These are phyloP conservation scores for Auxenochlorella pyrenoidosa DNA, from an alignment of 139 green algal species.

Conservation along the genomic window DNA sequence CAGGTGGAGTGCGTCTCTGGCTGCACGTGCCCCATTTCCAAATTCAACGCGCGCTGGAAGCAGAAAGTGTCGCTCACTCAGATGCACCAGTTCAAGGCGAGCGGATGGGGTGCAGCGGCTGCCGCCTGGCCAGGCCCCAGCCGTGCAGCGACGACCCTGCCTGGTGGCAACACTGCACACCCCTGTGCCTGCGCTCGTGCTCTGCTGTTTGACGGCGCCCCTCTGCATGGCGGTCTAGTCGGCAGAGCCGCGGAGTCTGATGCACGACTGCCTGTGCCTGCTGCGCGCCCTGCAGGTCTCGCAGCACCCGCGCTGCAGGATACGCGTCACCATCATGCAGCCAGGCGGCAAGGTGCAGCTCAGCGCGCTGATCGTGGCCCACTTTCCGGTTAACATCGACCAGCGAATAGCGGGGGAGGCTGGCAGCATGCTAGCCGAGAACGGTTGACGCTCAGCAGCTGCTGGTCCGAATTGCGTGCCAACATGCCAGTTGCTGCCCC, in stretches of 20 bases:
- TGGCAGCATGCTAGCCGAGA: not conserved
- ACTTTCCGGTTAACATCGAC: not conserved
- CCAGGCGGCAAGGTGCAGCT: conserved; percentile 11
- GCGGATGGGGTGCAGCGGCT: no score
- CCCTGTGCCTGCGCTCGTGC: no score
- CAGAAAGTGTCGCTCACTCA: not conserved
- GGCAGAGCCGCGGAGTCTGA: not conserved
- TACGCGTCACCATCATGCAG: not conserved
- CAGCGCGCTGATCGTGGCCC: not conserved
- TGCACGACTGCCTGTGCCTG: not conserved
- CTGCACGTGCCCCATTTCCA: not conserved
- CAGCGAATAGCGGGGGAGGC: conserved; percentile 1
- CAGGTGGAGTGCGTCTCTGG: not conserved
- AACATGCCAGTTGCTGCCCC: no score
- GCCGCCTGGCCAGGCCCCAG: not conserved
- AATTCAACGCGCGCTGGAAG: not conserved
- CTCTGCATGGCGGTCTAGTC: not conserved
- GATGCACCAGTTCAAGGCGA: conserved; percentile 9
- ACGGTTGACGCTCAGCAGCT: not conserved
- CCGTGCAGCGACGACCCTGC: not conserved
- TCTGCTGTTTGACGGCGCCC: no score
- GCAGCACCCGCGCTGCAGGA: not conserved
- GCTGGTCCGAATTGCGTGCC: no score
- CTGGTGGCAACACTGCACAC: not conserved
- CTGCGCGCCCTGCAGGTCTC: not conserved